A percentile compares a stretch with the other conserved stretches of the same genome.
Evolutionary conservation across 2,329 filamentous ascomycete genomes (phyloP).

Genomic region (Cladophialophora immunda): DNA sequence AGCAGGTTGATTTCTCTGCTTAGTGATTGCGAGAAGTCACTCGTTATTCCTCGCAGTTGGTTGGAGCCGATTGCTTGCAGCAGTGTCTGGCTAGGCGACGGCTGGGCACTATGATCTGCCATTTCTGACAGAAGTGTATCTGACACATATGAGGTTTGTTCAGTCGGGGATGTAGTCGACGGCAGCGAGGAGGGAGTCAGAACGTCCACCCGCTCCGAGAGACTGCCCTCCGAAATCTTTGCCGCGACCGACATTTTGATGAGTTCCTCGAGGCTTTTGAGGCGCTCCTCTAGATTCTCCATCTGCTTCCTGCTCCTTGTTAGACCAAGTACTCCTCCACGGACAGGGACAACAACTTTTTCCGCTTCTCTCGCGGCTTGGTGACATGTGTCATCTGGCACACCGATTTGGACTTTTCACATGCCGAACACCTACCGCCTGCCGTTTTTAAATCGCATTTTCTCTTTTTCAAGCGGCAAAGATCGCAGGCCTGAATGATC

Average conservation of each 20-base stretch:
- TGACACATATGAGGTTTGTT: slow-evolving; percentile 3
- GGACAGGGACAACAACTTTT: slow-evolving; percentile 70
- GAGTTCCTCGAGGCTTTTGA: slow-evolving; percentile 87
- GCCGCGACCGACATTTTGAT: slow-evolving; percentile 78
- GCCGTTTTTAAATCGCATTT: slow-evolving; percentile 88
- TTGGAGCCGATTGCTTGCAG: slow-evolving; percentile 9
- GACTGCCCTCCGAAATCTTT: slow-evolving; percentile 62
- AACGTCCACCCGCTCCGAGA: slow-evolving; percentile 81
- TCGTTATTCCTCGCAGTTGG: neutral
- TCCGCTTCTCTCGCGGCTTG: slow-evolving; percentile 95
- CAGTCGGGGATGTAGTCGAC: slow-evolving; percentile 63
- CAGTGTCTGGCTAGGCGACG: slow-evolving; percentile 13
- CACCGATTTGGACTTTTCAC: slow-evolving; percentile 95
- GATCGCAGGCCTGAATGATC: slow-evolving; percentile 77
- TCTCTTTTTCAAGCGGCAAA: slow-evolving; percentile 91
- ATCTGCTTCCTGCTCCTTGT: slow-evolving; percentile 80
- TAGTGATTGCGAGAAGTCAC: neutral
- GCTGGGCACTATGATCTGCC: neutral
- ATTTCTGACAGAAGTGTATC: slow-evolving; percentile 5
- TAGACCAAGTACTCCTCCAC: neutral
- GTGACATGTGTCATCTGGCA: slow-evolving; percentile 97
- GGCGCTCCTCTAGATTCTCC: slow-evolving; percentile 91
- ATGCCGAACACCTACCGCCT: slow-evolving; percentile 88
- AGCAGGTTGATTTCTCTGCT: neutral
- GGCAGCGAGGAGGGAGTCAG: slow-evolving; percentile 88